Conservation (phyloP, 495 filamentous ascomycete species). For the Sordaria brevicollis region DNA sequence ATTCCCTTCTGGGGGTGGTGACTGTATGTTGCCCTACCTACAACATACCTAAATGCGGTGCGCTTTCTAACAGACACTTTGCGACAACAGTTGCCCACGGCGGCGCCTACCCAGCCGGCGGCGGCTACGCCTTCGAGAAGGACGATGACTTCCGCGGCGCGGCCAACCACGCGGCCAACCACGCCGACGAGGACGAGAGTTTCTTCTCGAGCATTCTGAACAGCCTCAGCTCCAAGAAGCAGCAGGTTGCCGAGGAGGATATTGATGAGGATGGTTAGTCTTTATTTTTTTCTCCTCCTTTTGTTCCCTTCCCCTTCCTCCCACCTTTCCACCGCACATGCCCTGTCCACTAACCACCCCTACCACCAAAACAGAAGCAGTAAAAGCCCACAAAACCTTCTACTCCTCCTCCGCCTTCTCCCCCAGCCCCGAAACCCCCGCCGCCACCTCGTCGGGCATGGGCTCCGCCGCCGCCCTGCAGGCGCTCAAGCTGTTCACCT, state of each 20-base stretch:
- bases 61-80: not conserved
- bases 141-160: slow-evolving; percentile 41
- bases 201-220: slow-evolving; percentile 44
- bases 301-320: not conserved
- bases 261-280: slow-evolving; percentile 46
- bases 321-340: not conserved
- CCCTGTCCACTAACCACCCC: not conserved
- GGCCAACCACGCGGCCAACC: slow-evolving; percentile 38
- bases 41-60: not conserved
- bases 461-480: slow-evolving; percentile 58
- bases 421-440: not conserved
- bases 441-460: slow-evolving; percentile 33
- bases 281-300: not conserved
- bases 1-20: not conserved
- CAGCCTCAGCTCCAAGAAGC: slow-evolving; percentile 38
- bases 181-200: slow-evolving; percentile 40
- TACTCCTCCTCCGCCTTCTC: slow-evolving; percentile 24
- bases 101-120: slow-evolving; percentile 28
- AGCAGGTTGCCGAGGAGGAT: slow-evolving; percentile 38
- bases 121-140: slow-evolving; percentile 23
- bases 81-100: slow-evolving; percentile 25
- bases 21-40: not conserved
- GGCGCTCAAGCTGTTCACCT: slow-evolving; percentile 53
- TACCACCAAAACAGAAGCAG: slow-evolving; percentile 26
- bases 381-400: slow-evolving; percentile 43